Conservation (phyloP, 768 basidiomycete species). For the Trametes cubensis region DNA sequence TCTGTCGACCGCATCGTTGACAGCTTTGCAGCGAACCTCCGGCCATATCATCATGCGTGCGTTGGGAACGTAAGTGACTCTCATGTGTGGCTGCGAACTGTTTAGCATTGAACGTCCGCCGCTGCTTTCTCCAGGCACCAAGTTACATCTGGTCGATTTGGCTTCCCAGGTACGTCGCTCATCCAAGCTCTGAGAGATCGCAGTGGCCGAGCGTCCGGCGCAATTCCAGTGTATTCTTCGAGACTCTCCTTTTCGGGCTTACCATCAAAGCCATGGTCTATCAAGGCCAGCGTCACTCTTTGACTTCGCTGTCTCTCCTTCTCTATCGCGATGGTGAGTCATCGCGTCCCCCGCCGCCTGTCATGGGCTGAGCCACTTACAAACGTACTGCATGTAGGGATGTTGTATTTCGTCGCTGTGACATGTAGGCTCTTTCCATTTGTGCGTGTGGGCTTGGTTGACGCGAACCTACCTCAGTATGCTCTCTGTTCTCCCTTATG, state of each 20-base stretch:
- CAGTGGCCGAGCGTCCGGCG: neutral
- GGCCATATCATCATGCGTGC: constrained; percentile 30
- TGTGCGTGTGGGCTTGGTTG: neutral
- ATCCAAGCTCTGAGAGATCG: too few relatives aligned
- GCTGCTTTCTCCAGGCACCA: constrained; percentile 25
- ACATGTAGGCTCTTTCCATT: constrained; percentile 21
- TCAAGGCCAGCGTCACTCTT: constrained; percentile 27
- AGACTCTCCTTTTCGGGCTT: constrained; percentile 33
- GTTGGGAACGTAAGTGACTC: constrained; percentile 29
- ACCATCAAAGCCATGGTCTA: constrained; percentile 30
- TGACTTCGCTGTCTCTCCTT: constrained; percentile 30
- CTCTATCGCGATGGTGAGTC: constrained; percentile 33
- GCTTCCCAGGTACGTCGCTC: constrained; percentile 30
- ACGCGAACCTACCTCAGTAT: constrained; percentile 14
- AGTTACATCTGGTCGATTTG: constrained; percentile 32
- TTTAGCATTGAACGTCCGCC: too few relatives aligned
- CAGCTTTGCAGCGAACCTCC: constrained; percentile 23
- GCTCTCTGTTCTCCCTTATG: constrained; percentile 33
- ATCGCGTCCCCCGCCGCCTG: neutral
- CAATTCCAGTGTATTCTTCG: constrained; percentile 29
- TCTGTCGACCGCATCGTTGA: constrained; percentile 1
- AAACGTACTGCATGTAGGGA: constrained; percentile 16
- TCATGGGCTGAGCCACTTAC: neutral
- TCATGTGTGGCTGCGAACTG: neutral
- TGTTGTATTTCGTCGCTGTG: constrained; percentile 34